These are phyloP conservation scores for Ogataea philodendri DNA, from an alignment of 805 yeast genomes.

Conservation along the genomic window DNA sequence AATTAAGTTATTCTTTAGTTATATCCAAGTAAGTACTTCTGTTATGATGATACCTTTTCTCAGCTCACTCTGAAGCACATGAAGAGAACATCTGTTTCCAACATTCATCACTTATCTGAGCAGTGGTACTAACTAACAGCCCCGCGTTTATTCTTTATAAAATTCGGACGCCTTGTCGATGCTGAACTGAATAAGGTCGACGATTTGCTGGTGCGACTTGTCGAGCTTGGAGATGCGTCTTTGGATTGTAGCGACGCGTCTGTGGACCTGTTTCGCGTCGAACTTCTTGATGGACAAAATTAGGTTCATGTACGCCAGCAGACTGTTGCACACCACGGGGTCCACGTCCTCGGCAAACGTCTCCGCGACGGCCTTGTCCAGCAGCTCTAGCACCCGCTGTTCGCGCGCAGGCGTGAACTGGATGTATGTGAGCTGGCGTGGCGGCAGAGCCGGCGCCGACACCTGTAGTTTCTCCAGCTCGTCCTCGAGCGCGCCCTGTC, in stretches of 20 bases:
- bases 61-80: conserved; percentile 59
- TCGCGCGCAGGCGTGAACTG: conserved; percentile 42
- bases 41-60: conserved; percentile 51
- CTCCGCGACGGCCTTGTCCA: conserved; percentile 38
- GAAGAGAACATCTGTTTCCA: conserved; percentile 50
- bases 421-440: conserved; percentile 40
- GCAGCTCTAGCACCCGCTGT: conserved; percentile 42
- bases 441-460: conserved; percentile 38
- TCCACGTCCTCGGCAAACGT: conserved; percentile 29
- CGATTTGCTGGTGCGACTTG: conserved; percentile 5
- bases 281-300: conserved; percentile 27
- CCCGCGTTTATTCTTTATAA: conserved; percentile 6
- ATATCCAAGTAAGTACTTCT: conserved; percentile 10
- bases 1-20: conserved; percentile 6
- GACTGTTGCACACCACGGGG: conserved; percentile 37
- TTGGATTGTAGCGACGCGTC: conserved; percentile 5
- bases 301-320: conserved; percentile 59
- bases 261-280: conserved; percentile 8
- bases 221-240: conserved; percentile 1
- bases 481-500: conserved; percentile 15
- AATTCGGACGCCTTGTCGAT: conserved; percentile 21
- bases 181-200: conserved; percentile 22
- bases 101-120: conserved; percentile 44
- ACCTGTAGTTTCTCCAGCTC: conserved; percentile 7
- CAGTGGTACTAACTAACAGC: conserved; percentile 7